phyloP scores from a whole-genome alignment of 2,329 filamentous ascomycete genomes.

The Trichoderma lentiforme region DNA sequence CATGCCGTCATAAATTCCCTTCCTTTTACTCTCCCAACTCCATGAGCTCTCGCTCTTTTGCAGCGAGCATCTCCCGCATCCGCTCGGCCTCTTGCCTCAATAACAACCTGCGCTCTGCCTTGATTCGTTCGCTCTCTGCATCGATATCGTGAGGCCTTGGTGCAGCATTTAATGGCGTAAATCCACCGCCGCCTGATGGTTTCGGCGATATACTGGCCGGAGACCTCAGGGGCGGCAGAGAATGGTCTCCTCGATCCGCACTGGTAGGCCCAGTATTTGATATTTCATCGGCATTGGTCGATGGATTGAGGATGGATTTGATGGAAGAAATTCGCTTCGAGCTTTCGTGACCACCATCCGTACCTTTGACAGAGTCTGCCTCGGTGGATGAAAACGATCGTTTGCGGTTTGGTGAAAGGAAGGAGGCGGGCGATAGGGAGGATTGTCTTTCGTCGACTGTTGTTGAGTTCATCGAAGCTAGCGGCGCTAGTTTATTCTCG shows the following conservation, averaged over 20 bases:
- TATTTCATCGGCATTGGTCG: constrained; percentile 27
- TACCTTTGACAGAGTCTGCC: constrained; percentile 41
- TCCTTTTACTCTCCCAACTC: constrained; percentile 30
- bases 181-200: constrained; percentile 36
- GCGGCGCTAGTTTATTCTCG: constrained; percentile 57
- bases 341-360: constrained; percentile 43
- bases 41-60: constrained; percentile 68
- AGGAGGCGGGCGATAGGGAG: constrained; percentile 59
- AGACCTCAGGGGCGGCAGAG: constrained; percentile 42
- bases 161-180: constrained; percentile 34
- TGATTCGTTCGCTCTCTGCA: constrained; percentile 48
- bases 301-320: constrained; percentile 69
- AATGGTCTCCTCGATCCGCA: constrained; percentile 38
- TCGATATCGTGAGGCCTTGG: constrained; percentile 27
- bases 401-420: constrained; percentile 59
- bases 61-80: constrained; percentile 69
- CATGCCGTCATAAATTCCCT: constrained; percentile 6
- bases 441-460: constrained; percentile 49
- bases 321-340: constrained; percentile 69
- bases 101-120: constrained; percentile 60
- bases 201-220: constrained; percentile 40
- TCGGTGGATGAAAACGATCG: constrained; percentile 64
- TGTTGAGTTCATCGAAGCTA: constrained; percentile 44
- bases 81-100: constrained; percentile 70
- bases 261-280: constrained; percentile 30